These are phyloP conservation scores for Pseudomicrostroma phylloplanum DNA, from an alignment of 1,284 basidiomycete species.

Conservation along the genomic window DNA sequence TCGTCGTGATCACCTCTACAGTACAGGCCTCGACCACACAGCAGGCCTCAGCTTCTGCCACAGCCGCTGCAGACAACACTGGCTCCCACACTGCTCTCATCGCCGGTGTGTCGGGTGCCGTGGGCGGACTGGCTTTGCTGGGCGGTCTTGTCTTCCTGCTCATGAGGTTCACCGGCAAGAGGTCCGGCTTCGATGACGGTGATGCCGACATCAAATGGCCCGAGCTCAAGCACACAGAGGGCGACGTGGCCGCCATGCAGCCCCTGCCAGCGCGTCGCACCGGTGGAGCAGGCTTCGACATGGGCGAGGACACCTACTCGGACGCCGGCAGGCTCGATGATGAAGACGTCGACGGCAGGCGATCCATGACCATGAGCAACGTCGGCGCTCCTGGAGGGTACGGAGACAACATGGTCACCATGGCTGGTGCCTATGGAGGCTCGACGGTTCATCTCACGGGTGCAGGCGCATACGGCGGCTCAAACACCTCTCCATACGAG, in stretches of 20 bases:
- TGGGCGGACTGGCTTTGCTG: slow-evolving; percentile 39
- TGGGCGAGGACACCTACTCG: slow-evolving; percentile 43
- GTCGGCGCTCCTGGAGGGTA: not conserved
- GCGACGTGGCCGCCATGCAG: slow-evolving; percentile 35
- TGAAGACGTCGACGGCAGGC: slow-evolving; percentile 3
- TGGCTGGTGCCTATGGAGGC: not conserved
- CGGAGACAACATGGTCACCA: not conserved
- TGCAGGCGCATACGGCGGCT: not conserved
- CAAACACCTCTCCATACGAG: no score
- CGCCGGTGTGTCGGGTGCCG: slow-evolving; percentile 40
- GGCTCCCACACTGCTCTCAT: slow-evolving; percentile 36
- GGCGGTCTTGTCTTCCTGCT: slow-evolving; percentile 35
- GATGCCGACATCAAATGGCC: slow-evolving; percentile 48
- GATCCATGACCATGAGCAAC: not conserved
- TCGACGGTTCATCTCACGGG: slow-evolving; percentile 4
- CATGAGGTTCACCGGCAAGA: slow-evolving; percentile 39
- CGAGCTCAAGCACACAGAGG: slow-evolving; percentile 39
- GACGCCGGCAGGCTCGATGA: slow-evolving; percentile 16
- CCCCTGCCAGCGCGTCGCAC: slow-evolving; percentile 44
- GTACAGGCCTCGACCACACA: not conserved
- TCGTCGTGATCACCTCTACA: slow-evolving; percentile 10
- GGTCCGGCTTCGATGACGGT: slow-evolving; percentile 31
- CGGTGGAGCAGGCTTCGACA: slow-evolving; percentile 47
- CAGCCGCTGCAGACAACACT: slow-evolving; percentile 2
- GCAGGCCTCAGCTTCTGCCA: slow-evolving; percentile 3